Base-by-base conservation (phyloP, 441 rosid genomes). In the Francoa sonchifolia region DNA sequence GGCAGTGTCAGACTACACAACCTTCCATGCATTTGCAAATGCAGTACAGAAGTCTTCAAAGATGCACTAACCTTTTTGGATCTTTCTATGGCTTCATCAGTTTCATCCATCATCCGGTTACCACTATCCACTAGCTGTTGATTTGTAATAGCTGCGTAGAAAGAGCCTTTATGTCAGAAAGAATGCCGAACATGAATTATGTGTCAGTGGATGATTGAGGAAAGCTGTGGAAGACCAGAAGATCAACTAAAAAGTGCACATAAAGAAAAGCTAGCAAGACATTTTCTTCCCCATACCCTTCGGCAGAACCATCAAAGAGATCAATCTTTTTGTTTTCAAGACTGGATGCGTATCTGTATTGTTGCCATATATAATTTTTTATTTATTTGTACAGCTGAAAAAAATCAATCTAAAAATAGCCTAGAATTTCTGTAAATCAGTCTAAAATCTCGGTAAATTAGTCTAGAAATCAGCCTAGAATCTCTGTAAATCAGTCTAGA, bases 41-140 rank as follows among this genome's bases (percentile, higher is more conserved):
- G 4, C 42, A 38, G 15, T 9, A 39, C 14, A 11, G 33, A 48
- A 33, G 0, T 9, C 54, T 39, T 19, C 38, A 15, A 9, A 28
- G 19, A 60, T 27, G 36, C 16, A 52, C 51, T 29, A 41, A 79
- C 88, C 96, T 82, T 78, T 57, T 82, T 74, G 5, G 94, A 86
- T 47, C 99, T 82, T 52, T 86, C 83, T 76, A 86, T 78, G 58
- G 87, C 93, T 59, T 80, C 78, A 67, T 90, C 96, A 37, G 95
- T 90, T 65, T 86, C 95, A 64, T 82, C 82, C 95, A 82, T 80
- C 96, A 76, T 85, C 14, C 48, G 68, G 50, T 86, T 68, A 48
- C 96, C 96, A 35, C 52, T 62, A 63, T 82, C 72, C 68, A 76
- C 57, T 30, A 90, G 70, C 46, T 86, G 82, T 62, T 86, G 81